phyloP scores from a whole-genome alignment of 148 eudicot species.

The Arctostaphylos glauca region DNA sequence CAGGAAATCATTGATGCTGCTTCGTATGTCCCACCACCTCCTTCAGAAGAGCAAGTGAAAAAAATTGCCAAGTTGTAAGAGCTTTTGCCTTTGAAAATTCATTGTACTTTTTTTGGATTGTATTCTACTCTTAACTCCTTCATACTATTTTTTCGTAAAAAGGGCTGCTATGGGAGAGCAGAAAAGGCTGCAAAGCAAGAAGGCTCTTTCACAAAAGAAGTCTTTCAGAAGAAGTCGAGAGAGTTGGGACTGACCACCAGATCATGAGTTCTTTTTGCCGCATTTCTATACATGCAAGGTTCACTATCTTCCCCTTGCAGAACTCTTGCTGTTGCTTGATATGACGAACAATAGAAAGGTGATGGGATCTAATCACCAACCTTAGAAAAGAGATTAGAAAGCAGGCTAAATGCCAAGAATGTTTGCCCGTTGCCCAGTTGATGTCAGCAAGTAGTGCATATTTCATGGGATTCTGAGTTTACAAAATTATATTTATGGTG shows the following conservation, averaged over 20 bases:
- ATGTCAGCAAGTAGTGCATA: neutral
- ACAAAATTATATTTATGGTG: neutral
- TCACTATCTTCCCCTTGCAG: neutral
- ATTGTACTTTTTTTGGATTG: neutral
- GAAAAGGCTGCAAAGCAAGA: conserved; percentile 74
- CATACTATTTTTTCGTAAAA: neutral
- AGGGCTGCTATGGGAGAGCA: conserved; percentile 75
- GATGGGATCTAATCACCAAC: neutral
- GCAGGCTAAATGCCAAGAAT: neutral
- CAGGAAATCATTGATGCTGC: conserved; percentile 93
- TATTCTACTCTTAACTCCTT: neutral
- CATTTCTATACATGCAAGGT: conserved; percentile 12
- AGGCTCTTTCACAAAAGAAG: conserved; percentile 67
- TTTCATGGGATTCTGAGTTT: too few species aligned
- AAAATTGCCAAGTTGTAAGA: conserved; percentile 74
- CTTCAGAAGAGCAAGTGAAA: conserved; percentile 82
- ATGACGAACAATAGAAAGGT: neutral
- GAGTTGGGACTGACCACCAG: conserved; percentile 52
- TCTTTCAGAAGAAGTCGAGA: conserved; percentile 58
- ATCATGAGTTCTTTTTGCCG: neutral
- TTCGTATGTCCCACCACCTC: conserved; percentile 96
- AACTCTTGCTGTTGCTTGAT: neutral
- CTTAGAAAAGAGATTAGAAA: neutral
- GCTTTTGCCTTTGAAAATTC: neutral
- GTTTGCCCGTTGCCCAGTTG: neutral